Base-by-base conservation (phyloP, 2,329 filamentous ascomycete species). In the Diaporthe caulivora region DNA sequence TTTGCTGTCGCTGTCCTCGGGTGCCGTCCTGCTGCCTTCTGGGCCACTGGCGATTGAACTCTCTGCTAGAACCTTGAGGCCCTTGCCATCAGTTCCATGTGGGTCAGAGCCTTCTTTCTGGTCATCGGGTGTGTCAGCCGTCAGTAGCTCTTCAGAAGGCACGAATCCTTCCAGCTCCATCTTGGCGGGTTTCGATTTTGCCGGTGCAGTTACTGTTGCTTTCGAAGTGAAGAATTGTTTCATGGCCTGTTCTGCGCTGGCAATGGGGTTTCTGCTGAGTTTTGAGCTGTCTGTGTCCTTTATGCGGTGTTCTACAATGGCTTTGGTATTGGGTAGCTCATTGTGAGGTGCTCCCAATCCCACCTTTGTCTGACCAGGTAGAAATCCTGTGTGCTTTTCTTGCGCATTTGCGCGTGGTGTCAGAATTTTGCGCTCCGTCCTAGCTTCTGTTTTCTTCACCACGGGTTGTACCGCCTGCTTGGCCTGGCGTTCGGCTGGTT, bases 1-100 rank as follows among this genome's bases (percentile, higher is more conserved):
- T 53, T 77, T 5, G 40, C 24, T 77, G 74, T 67, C 64, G 76
- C 77, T 49, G 60, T 78, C 58, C 44, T 77, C 72, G 17, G 72
- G 62, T 76, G 75, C 78, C 53, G 53, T 75, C 9, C 69, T 60
- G 29, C 34, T 42, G 10, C 64, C 68, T 55, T 17, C 69, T 18
- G 34, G 55, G 44, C 6, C 68, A 51, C 26, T 55, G 53, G 37
- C 34, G 3, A 17, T 7, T 31, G 29, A 10, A 21, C 17, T 29
- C 4, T 26, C 37, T 53, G 37, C 15, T 4, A 47, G 44, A 9
- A 26, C 17, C 53, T 68, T 55, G 26, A 62, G 21, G 5, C 49
- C 29, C 11, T 49, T 15, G 8, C 4, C 24, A 11, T 47, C 31
- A 31, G 18, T 40, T 18, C 31, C 62, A 40, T 31, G 21, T 29